These are phyloP conservation scores for Mycena kentingensis DNA, from an alignment of 768 basidiomycete genomes.

Conservation along the genomic window DNA sequence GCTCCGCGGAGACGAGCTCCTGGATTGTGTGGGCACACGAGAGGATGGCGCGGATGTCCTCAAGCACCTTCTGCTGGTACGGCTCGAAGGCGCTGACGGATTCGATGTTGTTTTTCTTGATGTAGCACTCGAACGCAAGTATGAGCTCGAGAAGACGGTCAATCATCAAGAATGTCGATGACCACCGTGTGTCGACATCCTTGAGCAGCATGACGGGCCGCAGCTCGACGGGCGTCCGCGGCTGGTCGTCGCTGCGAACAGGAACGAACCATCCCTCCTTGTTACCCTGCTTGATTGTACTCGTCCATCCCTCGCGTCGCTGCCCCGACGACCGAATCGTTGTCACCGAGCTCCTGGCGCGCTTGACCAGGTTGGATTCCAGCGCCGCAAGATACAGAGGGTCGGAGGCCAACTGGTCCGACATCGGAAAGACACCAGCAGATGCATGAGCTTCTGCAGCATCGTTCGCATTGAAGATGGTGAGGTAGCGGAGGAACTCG, in stretches of 20 bases:
- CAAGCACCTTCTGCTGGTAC: constrained; percentile 19
- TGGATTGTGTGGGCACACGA: constrained; percentile 20
- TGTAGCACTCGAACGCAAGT: background rate
- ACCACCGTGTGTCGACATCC: constrained; percentile 29
- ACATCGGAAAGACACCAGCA: constrained; percentile 1
- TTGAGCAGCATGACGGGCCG: constrained; percentile 10
- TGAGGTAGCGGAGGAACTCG: constrained; percentile 1
- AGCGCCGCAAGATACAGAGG: background rate
- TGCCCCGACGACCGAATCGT: constrained; percentile 19
- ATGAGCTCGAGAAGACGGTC: constrained; percentile 9
- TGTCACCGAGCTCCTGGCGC: constrained; percentile 2
- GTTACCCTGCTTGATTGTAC: constrained; percentile 7
- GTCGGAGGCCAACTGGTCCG: background rate
- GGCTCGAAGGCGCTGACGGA: background rate
- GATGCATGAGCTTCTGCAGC: background rate
- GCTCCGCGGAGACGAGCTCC: constrained; percentile 23
- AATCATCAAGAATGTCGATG: constrained; percentile 26
- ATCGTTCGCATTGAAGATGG: background rate
- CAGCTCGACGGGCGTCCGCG: background rate
- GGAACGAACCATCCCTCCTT: background rate
- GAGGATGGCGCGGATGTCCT: constrained; percentile 23
- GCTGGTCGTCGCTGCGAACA: background rate
- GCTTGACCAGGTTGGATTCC: background rate
- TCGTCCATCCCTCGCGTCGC: constrained; percentile 9
- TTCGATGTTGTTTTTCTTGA: background rate